phyloP scores from a whole-genome alignment of 495 filamentous ascomycete species.

The Sordaria brevicollis region DNA sequence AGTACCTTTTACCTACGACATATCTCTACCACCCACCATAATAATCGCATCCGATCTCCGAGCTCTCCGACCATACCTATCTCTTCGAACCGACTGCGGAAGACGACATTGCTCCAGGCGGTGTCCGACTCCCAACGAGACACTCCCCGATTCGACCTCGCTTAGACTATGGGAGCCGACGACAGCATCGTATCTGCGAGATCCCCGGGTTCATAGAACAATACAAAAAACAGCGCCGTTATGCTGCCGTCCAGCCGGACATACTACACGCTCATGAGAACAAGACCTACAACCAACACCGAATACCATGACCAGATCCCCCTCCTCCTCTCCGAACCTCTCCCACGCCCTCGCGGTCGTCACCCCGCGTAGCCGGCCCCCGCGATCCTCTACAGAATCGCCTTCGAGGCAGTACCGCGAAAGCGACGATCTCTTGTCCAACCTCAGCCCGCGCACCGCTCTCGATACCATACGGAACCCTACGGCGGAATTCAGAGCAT shows the following conservation, averaged over 20 bases:
- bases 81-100: not conserved
- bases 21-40: not conserved
- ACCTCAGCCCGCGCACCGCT: slow-evolving; percentile 30
- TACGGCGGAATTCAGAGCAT: slow-evolving; percentile 45
- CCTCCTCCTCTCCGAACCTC: slow-evolving; percentile 10
- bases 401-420: slow-evolving; percentile 25
- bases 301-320: slow-evolving; percentile 18
- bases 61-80: not conserved
- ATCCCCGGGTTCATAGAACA: not conserved
- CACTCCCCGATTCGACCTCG: not conserved
- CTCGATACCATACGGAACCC: slow-evolving; percentile 38
- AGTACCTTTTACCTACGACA: not conserved
- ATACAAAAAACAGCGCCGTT: not conserved
- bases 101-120: not conserved
- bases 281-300: slow-evolving; percentile 1
- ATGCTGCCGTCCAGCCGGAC: not conserved
- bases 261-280: not conserved
- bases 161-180: not conserved
- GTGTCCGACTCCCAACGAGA: not conserved
- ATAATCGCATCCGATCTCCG: not conserved
- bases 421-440: slow-evolving; percentile 34
- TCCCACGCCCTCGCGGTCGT: slow-evolving; percentile 13
- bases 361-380: slow-evolving; percentile 7
- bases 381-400: slow-evolving; percentile 22
- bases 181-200: not conserved